These are phyloP conservation scores for Halophytophthora batemanensis DNA, from an alignment of 352 stramenopile species.

Conservation along the genomic window DNA sequence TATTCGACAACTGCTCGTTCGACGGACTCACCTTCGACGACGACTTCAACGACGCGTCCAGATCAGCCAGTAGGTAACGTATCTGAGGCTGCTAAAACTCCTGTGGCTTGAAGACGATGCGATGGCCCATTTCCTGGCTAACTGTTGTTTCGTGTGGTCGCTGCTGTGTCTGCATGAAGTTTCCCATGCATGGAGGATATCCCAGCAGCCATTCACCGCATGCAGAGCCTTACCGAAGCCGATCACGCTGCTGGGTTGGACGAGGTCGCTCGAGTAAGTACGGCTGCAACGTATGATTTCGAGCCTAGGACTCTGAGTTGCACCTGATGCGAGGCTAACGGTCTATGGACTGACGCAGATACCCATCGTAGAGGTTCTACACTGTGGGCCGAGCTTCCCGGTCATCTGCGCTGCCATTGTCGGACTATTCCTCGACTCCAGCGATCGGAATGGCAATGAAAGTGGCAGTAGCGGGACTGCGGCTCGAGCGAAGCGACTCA, in stretches of 20 bases:
- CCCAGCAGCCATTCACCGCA: constrained; percentile 21
- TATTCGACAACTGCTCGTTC: constrained; percentile 25
- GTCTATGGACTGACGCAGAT: constrained; percentile 25
- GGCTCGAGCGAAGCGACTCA: constrained; percentile 21
- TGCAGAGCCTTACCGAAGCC: constrained; percentile 14
- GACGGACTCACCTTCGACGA: constrained; percentile 46
- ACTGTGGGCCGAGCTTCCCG: constrained; percentile 41
- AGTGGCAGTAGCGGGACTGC: constrained; percentile 4
- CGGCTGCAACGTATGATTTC: neutral
- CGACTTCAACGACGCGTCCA: constrained; percentile 34
- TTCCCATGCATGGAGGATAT: constrained; percentile 41
- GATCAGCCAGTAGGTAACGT: constrained; percentile 34
- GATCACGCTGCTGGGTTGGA: constrained; percentile 23
- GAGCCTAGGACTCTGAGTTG: neutral
- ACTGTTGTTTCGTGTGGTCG: neutral
- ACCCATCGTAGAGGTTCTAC: constrained; percentile 44
- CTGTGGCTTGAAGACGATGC: neutral
- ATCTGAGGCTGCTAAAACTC: too few species aligned
- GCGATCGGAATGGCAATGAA: constrained; percentile 8
- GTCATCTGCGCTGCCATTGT: constrained; percentile 26
- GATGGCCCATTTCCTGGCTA: neutral
- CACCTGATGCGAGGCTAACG: neutral
- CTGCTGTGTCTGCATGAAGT: constrained; percentile 19
- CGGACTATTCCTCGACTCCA: constrained; percentile 30
- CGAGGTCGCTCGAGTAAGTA: constrained; percentile 31